Evolutionary conservation across 2,329 filamentous ascomycete genomes (phyloP), one percentile per base, ranked within the genome.

Genomic region (Biscogniauxia marginata): DNA sequence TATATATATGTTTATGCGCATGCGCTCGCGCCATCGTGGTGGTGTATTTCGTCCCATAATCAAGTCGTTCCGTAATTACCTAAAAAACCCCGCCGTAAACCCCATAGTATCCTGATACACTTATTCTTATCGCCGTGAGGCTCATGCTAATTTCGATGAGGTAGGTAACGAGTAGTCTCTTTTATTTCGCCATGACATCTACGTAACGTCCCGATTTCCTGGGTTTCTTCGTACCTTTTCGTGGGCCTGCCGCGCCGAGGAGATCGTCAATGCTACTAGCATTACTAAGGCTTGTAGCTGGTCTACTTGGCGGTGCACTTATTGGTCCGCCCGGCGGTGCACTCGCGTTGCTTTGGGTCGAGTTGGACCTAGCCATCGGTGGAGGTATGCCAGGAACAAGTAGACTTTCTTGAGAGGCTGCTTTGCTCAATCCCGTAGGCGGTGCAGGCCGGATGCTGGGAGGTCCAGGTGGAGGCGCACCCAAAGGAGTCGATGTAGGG

Each of bases 241-340:
- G 83, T 18, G 89, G 83, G 24, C 81, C 84, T 3, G 89, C 84
- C 4, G 89, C 86, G 4, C 90, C 90, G 20, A 99, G 78, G 60
- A 99, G 77, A 71, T 99, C 95, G 67, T 99, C 95, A 69, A 99
- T 96, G 65, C 89, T 95, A 73, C 88, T 96, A n/a, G 91, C 91
- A 69, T 91, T 91, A 73, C 91, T 96, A 81, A 96, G 86, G 60
- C 90, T 88, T 3, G 91, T 96, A 5, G 84, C 74, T 4, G 92
- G 92, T 59, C 89, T 79, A 67, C 84, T 87, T 3, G 85, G 84
- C 9, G 86, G 87, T n/a, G 75, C 73, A 63, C 73, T 78, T 1
- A 73, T 72, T 3, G 74, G 71, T 4, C 72, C 74, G 25, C 71
- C 64, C 1, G 68, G 54, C 11, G 30, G 30, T 39, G 58, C 56